Evolutionary conservation across 2,329 filamentous ascomycete species (phyloP).

Genomic region (Fusarium nodosum): DNA sequence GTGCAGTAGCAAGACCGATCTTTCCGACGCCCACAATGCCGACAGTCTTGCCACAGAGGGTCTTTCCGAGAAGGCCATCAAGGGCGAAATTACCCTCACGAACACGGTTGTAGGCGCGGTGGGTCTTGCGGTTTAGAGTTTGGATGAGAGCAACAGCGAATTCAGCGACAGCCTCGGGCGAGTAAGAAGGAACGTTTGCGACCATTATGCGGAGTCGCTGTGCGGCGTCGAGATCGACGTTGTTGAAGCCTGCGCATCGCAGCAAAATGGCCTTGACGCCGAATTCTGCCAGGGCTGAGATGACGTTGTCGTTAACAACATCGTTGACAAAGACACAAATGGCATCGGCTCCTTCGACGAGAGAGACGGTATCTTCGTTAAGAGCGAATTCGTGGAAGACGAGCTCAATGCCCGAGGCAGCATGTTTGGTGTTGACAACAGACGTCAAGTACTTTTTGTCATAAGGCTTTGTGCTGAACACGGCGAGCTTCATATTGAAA

Average conservation of each 20-base stretch:
- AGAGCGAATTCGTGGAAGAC: constrained; percentile 71
- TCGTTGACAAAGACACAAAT: constrained; percentile 80
- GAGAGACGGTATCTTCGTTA: constrained; percentile 66
- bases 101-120: constrained; percentile 76
- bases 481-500: constrained; percentile 67
- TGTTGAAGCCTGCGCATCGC: constrained; percentile 77
- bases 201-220: constrained; percentile 69
- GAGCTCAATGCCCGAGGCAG: constrained; percentile 60
- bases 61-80: constrained; percentile 72
- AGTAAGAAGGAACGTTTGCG: constrained; percentile 76
- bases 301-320: constrained; percentile 63
- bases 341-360: constrained; percentile 67
- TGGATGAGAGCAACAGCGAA: constrained; percentile 76
- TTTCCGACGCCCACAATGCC: constrained; percentile 75
- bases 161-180: constrained; percentile 77
- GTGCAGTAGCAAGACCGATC: constrained; percentile 73
- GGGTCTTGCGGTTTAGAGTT: constrained; percentile 76
- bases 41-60: constrained; percentile 74
- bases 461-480: constrained; percentile 76
- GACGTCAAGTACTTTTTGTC: constrained; percentile 68
- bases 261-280: constrained; percentile 72
- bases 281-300: constrained; percentile 62
- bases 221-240: constrained; percentile 72
- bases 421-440: constrained; percentile 55
- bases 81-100: constrained; percentile 77